phyloP scores from a whole-genome alignment of 345 rosid genomes.

The Eucalyptus coolabah region DNA sequence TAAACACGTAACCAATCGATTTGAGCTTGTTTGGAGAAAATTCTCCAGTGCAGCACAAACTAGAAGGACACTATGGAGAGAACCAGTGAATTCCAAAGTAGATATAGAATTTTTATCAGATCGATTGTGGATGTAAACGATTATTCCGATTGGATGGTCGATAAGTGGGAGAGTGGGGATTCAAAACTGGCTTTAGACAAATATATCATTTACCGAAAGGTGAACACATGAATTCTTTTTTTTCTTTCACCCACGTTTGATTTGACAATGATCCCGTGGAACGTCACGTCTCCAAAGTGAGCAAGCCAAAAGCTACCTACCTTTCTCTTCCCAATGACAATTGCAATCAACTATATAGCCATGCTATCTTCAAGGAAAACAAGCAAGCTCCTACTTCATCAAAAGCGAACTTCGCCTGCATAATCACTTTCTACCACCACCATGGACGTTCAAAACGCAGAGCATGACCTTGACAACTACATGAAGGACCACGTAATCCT shows the following conservation, averaged over 20 bases:
- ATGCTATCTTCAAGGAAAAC: not conserved
- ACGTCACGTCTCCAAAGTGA: not conserved
- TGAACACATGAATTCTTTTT: not conserved
- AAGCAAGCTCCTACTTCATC: not conserved
- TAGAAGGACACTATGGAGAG: not conserved
- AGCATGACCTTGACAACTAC: not conserved
- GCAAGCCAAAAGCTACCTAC: not conserved
- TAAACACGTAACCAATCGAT: not conserved
- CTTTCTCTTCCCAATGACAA: not conserved
- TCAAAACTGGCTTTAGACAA: not conserved
- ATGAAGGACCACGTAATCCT: slow-evolving; percentile 11
- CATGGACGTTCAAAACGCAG: not conserved
- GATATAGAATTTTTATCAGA: not conserved
- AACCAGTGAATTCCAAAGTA: not conserved
- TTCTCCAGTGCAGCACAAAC: not conserved
- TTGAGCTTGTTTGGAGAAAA: not conserved
- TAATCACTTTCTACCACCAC: not conserved
- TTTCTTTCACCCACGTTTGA: not conserved
- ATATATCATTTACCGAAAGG: not conserved
- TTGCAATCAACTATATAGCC: not conserved
- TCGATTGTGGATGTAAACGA: not conserved
- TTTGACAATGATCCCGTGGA: not conserved
- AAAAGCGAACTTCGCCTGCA: not conserved
- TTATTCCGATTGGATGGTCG: not conserved
- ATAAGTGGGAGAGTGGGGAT: not conserved